Conservation (phyloP, 1,284 basidiomycete species). For the Phellopilus nigrolimitatus region DNA sequence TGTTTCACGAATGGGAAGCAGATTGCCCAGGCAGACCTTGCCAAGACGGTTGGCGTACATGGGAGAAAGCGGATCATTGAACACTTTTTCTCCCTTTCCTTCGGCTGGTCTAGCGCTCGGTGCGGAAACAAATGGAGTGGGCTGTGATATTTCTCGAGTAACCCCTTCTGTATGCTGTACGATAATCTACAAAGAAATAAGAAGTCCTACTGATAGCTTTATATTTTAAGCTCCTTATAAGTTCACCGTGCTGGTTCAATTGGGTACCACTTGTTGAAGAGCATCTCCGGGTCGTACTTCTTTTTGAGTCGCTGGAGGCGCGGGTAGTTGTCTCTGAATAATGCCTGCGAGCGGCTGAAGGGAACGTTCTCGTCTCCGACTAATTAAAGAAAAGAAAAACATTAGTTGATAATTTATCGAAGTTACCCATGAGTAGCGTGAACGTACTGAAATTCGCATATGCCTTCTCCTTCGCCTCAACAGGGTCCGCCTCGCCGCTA, state of each 20-base stretch:
- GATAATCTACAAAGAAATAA: no score
- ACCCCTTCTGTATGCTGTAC: no score
- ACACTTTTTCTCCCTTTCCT: background rate
- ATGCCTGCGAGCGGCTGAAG: conserved; percentile 3
- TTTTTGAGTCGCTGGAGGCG: conserved; percentile 19
- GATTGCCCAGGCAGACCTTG: conserved; percentile 69
- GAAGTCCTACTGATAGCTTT: no score
- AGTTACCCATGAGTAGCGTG: conserved; percentile 9
- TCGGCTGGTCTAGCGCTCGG: background rate
- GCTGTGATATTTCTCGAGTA: no score
- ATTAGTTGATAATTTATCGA: conserved; percentile 23
- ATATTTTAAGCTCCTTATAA: no score
- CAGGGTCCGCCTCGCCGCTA: no score
- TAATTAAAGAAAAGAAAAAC: conserved; percentile 20
- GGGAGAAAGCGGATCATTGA: conserved; percentile 79
- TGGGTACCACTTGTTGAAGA: conserved; percentile 19
- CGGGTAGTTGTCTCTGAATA: conserved; percentile 20
- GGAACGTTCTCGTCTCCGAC: conserved; percentile 2
- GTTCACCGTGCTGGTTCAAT: no score
- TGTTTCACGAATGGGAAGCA: conserved; percentile 83
- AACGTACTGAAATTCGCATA: conserved; percentile 23
- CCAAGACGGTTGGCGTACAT: conserved; percentile 86
- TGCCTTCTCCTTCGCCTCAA: conserved; percentile 26
- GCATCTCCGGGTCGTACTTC: conserved; percentile 19
- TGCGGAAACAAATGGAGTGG: no score